phyloP scores from a whole-genome alignment of 1,284 basidiomycete genomes.

The Papiliotrema flavescens region DNA sequence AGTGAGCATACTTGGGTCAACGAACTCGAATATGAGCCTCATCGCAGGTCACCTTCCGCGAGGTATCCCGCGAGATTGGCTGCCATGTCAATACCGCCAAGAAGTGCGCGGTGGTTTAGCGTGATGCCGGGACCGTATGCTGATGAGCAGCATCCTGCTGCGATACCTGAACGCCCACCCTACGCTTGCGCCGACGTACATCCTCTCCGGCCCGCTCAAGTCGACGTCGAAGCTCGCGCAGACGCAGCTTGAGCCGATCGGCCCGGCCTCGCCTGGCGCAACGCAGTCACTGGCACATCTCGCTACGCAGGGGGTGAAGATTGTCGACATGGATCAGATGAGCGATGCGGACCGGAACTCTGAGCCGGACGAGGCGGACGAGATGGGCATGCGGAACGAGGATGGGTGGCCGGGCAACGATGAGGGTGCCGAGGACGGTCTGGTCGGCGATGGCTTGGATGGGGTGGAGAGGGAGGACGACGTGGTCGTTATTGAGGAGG shows the following conservation, averaged over 20 bases:
- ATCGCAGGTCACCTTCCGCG: constrained; percentile 36
- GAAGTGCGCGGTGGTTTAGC: constrained; percentile 27
- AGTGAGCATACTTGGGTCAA: constrained; percentile 12
- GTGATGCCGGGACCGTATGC: background rate
- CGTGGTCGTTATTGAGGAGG: constrained; percentile 13
- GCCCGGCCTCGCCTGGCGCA: constrained; percentile 2
- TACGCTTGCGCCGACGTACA: constrained; percentile 28
- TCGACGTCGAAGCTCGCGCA: constrained; percentile 20
- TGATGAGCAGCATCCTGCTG: constrained; percentile 22
- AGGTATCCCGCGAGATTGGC: constrained; percentile 34
- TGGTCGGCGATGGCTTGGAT: constrained; percentile 9
- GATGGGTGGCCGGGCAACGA: constrained; percentile 6
- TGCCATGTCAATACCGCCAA: constrained; percentile 42
- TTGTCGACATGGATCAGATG: constrained; percentile 45
- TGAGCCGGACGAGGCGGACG: constrained; percentile 26
- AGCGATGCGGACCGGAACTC: constrained; percentile 40
- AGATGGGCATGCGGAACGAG: constrained; percentile 10
- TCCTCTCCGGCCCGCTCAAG: constrained; percentile 37
- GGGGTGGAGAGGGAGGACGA: constrained; percentile 11
- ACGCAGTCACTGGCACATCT: constrained; percentile 30
- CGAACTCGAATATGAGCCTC: background rate
- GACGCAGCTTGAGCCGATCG: constrained; percentile 14
- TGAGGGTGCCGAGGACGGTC: constrained; percentile 9
- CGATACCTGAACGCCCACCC: constrained; percentile 22
- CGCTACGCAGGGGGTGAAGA: constrained; percentile 28